Evolutionary conservation across 257 asterid genomes (phyloP).

Genomic region (Ophiorrhiza pumila): DNA sequence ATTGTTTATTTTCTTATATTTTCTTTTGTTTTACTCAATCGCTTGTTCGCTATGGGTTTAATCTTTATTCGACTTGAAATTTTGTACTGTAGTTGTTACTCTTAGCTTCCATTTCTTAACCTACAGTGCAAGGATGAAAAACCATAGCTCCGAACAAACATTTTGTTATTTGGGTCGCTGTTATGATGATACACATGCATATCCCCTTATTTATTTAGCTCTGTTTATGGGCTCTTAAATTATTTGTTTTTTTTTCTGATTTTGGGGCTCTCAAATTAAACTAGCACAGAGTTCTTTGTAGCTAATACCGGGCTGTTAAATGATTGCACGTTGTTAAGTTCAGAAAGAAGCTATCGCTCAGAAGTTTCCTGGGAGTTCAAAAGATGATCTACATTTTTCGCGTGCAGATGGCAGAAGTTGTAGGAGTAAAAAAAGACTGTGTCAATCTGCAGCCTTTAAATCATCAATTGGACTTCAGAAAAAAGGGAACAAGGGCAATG

Average conservation of each 20-base stretch:
- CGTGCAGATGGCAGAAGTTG: constrained; percentile 37
- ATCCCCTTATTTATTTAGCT: neutral
- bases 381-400: constrained; percentile 33
- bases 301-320: constrained; percentile 1
- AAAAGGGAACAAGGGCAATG: constrained; percentile 51
- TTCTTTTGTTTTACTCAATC: too few species aligned
- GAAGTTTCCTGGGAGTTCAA: constrained; percentile 26
- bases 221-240: too few species aligned
- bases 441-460: constrained; percentile 39
- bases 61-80: too few species aligned
- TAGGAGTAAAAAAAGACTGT: constrained; percentile 36
- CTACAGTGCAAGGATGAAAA: neutral
- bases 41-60: neutral
- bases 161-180: neutral
- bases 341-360: constrained; percentile 30
- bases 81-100: neutral
- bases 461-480: constrained; percentile 47
- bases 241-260: neutral
- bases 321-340: constrained; percentile 11
- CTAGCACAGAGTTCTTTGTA: neutral
- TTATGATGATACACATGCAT: neutral
- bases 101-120: neutral
- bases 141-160: too few species aligned
- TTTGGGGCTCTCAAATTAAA: neutral
- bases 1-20: neutral